Percentiles rank a stretch among this genome's conserved stretches.
phyloP scores from a whole-genome alignment of 148 eudicot species.

The Hydrangea macrophylla region DNA sequence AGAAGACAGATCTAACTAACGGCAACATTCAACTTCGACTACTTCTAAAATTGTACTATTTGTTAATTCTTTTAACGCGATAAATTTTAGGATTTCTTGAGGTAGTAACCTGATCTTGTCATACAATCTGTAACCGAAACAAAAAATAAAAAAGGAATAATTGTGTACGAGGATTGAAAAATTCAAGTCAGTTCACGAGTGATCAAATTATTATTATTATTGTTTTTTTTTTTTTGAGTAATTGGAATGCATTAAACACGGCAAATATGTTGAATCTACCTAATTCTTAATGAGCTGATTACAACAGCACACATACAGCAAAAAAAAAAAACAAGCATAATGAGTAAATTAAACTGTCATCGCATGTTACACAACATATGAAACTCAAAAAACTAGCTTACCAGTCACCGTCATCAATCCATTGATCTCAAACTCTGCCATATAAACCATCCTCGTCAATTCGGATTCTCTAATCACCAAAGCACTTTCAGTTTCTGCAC shows the following conservation, averaged over 20 bases:
- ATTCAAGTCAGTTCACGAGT: not conserved
- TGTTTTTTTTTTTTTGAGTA: too few species aligned
- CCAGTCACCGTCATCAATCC: slow-evolving; percentile 48
- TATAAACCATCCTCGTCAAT: slow-evolving; percentile 38
- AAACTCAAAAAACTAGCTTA: slow-evolving; percentile 8
- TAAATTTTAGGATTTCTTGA: not conserved
- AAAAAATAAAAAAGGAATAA: too few species aligned
- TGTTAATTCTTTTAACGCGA: too few species aligned
- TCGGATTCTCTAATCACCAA: slow-evolving; percentile 45
- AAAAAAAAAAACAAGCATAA: too few species aligned
- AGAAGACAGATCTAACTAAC: too few species aligned
- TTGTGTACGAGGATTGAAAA: not conserved
- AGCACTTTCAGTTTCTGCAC: slow-evolving; percentile 37
- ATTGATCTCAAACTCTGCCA: slow-evolving; percentile 38
- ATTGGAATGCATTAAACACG: too few species aligned
- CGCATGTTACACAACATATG: not conserved
- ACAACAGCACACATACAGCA: not conserved
- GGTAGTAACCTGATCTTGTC: not conserved
- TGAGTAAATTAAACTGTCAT: not conserved
- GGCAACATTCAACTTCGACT: too few species aligned
- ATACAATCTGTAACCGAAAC: not conserved
- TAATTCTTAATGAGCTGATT: not conserved
- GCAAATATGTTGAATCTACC: too few species aligned
- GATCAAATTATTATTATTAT: too few species aligned
- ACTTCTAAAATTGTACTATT: too few species aligned